Conservation (phyloP, 345 rosid genomes). For the Atalantia buxifolia region DNA sequence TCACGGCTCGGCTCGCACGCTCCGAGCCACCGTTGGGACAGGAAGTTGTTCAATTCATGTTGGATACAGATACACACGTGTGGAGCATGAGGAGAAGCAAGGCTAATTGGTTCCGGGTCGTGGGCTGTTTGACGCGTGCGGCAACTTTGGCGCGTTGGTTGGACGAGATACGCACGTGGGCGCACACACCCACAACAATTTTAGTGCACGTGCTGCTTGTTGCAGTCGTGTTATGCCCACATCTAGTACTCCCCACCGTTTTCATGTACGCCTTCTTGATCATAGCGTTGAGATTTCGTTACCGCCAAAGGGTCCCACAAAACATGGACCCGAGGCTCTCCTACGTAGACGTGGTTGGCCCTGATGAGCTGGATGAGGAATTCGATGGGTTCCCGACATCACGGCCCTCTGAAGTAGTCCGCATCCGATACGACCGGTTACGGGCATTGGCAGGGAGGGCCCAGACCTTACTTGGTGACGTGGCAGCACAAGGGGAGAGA, state of each 20-base stretch:
- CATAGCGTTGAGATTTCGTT: conserved; percentile 50
- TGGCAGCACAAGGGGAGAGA: conserved; percentile 87
- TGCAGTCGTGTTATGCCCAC: conserved; percentile 70
- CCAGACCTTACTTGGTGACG: conserved; percentile 72
- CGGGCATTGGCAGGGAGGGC: conserved; percentile 86
- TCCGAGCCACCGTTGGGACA: conserved; percentile 84
- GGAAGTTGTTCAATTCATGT: conserved; percentile 80
- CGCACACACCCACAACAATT: conserved; percentile 63
- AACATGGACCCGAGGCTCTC: conserved; percentile 65
- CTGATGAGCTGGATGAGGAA: conserved; percentile 85
- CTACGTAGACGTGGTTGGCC: conserved; percentile 55
- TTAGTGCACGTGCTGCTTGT: conserved; percentile 61
- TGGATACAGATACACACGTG: conserved; percentile 76
- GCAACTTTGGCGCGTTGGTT: conserved; percentile 67
- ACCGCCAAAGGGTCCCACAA: conserved; percentile 43
- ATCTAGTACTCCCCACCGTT: conserved; percentile 71
- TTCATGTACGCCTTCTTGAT: conserved; percentile 85
- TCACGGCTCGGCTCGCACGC: conserved; percentile 58
- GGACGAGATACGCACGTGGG: conserved; percentile 73
- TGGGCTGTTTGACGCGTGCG: conserved; percentile 60
- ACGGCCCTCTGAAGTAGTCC: conserved; percentile 52
- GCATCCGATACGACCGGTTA: conserved; percentile 66
- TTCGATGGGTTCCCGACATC: conserved; percentile 75
- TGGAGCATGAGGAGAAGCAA: conserved; percentile 96
- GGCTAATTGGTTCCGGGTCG: conserved; percentile 86